These are phyloP conservation scores for Metschnikowia aberdeeniae DNA, from an alignment of 805 yeast species.

Conservation along the genomic window DNA sequence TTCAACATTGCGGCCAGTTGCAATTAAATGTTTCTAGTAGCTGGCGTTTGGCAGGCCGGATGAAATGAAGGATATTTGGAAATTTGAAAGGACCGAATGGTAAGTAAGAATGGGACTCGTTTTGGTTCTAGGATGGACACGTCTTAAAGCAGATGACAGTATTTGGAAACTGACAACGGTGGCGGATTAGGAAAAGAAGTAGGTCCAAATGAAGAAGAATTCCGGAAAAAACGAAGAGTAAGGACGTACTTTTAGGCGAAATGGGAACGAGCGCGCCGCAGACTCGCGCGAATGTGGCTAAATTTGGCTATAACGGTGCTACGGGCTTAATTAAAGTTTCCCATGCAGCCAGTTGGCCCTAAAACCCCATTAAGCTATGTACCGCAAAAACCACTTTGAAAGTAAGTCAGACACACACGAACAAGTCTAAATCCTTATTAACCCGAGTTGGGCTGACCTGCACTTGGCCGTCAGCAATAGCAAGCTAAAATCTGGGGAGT, in stretches of 20 bases:
- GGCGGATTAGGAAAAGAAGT: neutral
- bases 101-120: too few species aligned
- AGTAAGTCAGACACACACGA: too few species aligned
- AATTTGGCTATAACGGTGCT: neutral
- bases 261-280: slow-evolving; percentile 2
- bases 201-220: neutral
- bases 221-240: neutral
- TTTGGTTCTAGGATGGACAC: too few species aligned
- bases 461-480: too few species aligned
- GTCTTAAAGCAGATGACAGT: too few species aligned
- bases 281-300: slow-evolving; percentile 1
- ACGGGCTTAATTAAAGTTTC: neutral
- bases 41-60: neutral
- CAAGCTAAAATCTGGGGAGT: too few species aligned
- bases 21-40: neutral
- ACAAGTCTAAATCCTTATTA: too few species aligned
- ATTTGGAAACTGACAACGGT: too few species aligned
- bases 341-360: slow-evolving; percentile 1
- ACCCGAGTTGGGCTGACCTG: too few species aligned
- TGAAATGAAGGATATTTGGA: neutral
- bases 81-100: too few species aligned
- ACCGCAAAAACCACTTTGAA: too few species aligned
- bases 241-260: neutral
- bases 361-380: too few species aligned
- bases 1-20: slow-evolving; percentile 21